Evolutionary conservation across 2,329 filamentous ascomycete genomes (phyloP).

Genomic region (Alternaria infectoria): DNA sequence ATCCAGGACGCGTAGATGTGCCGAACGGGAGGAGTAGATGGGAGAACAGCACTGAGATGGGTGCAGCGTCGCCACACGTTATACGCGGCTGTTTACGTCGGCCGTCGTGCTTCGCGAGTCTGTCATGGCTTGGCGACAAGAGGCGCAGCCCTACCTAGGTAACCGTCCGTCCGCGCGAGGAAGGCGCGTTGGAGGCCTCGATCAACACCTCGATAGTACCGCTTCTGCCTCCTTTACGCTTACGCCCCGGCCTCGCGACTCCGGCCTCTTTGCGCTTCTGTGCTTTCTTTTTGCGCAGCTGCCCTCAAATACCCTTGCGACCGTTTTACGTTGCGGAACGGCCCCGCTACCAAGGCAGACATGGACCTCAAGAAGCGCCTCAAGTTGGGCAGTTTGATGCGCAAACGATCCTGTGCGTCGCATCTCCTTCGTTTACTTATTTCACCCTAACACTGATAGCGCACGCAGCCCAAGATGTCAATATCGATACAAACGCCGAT

Average conservation of each 20-base stretch:
- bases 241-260: neutral
- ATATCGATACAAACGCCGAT: slow-evolving; percentile 52
- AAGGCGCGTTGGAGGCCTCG: slow-evolving; percentile 7
- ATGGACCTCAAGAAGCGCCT: slow-evolving; percentile 51
- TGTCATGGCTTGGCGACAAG: slow-evolving; percentile 26
- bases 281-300: neutral
- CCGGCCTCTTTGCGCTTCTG: neutral
- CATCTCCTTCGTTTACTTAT: neutral
- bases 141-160: slow-evolving; percentile 23
- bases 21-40: neutral
- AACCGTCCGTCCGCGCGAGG: slow-evolving; percentile 4
- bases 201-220: neutral
- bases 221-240: neutral
- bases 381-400: slow-evolving; percentile 45
- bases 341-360: slow-evolving; percentile 13
- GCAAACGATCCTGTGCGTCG: slow-evolving; percentile 37
- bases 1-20: slow-evolving; percentile 7
- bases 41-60: neutral
- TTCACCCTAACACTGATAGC: slow-evolving; percentile 18
- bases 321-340: neutral
- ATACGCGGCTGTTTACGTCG: slow-evolving; percentile 36
- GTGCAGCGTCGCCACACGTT: slow-evolving; percentile 3
- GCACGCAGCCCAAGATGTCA: slow-evolving; percentile 35
- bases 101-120: slow-evolving; percentile 1
- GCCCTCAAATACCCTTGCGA: neutral